Evolutionary conservation across 768 basidiomycete species (phyloP).

Genomic region (Leccinum incarnatum): DNA sequence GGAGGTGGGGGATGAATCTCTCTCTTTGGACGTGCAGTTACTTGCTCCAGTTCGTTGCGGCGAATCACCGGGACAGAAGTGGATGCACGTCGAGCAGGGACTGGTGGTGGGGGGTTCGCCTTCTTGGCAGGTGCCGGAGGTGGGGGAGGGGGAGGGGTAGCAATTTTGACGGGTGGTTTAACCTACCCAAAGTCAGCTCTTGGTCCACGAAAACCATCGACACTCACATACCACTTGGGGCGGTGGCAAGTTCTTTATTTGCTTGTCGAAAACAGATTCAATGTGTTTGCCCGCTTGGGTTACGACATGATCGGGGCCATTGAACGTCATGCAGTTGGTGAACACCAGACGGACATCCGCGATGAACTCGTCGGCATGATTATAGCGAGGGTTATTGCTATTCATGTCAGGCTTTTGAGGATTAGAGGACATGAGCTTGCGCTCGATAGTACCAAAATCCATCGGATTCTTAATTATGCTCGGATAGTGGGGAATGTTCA

Average conservation of each 20-base stretch:
- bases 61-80: conserved; percentile 81
- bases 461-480: conserved; percentile 87
- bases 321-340: conserved; percentile 86
- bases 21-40: conserved; percentile 82
- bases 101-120: conserved; percentile 33
- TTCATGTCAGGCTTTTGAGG: conserved; percentile 73
- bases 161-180: conserved; percentile 45
- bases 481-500: conserved; percentile 86
- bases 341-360: conserved; percentile 86
- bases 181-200: conserved; percentile 27
- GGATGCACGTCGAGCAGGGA: conserved; percentile 65
- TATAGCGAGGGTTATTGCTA: conserved; percentile 71
- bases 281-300: conserved; percentile 77
- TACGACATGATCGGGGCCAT: conserved; percentile 86
- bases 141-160: conserved; percentile 40
- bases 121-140: conserved; percentile 36
- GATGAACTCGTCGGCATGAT: conserved; percentile 74
- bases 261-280: conserved; percentile 84
- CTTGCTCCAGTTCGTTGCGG: conserved; percentile 61
- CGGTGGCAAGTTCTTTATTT: conserved; percentile 78
- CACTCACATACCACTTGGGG: conserved; percentile 64
- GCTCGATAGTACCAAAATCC: conserved; percentile 92
- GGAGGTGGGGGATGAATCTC: conserved; percentile 96
- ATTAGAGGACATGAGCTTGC: conserved; percentile 79
- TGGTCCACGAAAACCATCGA: conserved; percentile 14